Percentiles rank a stretch among this genome's conserved stretches.
phyloP scores from a whole-genome alignment of 306 rosid genomes.

The Argentina anserina region DNA sequence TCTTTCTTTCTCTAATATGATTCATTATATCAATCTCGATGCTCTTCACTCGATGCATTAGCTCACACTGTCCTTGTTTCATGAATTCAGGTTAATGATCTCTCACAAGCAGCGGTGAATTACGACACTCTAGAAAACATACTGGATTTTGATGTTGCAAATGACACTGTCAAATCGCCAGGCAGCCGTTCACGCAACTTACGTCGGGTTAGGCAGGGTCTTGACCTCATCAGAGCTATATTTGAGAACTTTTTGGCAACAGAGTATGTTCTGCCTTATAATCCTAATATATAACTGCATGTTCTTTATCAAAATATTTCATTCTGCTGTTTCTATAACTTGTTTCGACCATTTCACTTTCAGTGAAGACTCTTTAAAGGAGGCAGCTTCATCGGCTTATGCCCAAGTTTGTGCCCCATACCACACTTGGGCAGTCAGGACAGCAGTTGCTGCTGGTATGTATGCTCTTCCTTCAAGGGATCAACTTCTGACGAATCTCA shows the following conservation, averaged over 20 bases:
- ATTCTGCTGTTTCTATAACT: neutral
- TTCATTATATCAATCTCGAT: neutral
- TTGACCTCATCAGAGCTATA: slow-evolving; percentile 83
- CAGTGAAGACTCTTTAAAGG: slow-evolving; percentile 60
- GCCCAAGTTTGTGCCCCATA: slow-evolving; percentile 79
- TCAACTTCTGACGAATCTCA: slow-evolving; percentile 68
- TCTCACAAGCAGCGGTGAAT: slow-evolving; percentile 66
- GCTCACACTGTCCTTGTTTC: slow-evolving; percentile 25
- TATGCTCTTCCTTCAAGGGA: slow-evolving; percentile 90
- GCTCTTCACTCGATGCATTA: slow-evolving; percentile 3
- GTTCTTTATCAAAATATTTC: neutral
- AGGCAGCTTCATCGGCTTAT: slow-evolving; percentile 81
- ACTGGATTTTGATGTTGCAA: slow-evolving; percentile 61
- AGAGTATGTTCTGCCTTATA: slow-evolving; percentile 42
- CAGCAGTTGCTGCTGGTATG: slow-evolving; percentile 96
- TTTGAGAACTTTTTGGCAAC: slow-evolving; percentile 59
- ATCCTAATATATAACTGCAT: neutral
- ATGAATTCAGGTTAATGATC: slow-evolving; percentile 62
- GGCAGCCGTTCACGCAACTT: slow-evolving; percentile 88
- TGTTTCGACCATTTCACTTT: slow-evolving; percentile 15
- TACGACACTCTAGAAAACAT: slow-evolving; percentile 42
- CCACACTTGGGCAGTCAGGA: slow-evolving; percentile 82
- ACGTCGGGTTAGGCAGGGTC: slow-evolving; percentile 93
- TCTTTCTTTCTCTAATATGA: neutral
- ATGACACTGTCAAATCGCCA: slow-evolving; percentile 47